Evolutionary conservation across 192 early-diverging fungal genomes (phyloP), one percentile per base, ranked within the genome.

Genomic region (Funneliformis geosporum): DNA sequence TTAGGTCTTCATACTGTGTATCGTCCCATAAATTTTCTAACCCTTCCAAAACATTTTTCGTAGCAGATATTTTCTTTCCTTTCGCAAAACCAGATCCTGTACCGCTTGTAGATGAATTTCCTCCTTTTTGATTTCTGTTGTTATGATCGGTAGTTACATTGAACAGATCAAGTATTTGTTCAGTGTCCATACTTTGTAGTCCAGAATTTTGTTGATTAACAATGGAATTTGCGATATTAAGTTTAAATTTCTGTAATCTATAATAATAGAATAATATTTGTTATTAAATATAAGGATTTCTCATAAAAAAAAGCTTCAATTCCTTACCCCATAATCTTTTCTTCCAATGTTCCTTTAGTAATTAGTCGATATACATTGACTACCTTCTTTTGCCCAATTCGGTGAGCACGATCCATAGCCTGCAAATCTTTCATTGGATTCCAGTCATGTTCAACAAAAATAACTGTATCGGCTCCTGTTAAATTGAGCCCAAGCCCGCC

Each of bases 381-480:
- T 6, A 96, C 95, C 42, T 94, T 89, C 79, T 97, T 98, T 83
- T 99, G 98, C 23, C 98, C 98, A 73, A 99, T 92, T 39, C 98
- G 93, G 85, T 99, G 98, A 0, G 97, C 98, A 55, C 98, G 92
- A 85, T 99, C 98, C 98, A 98, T 98, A 2, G 98, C 98, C 83
- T 99, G 98, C 75, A 98, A 83, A 86, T 99, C 98, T 85, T 96
- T 98, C 88, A 97, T 96, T 8, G 98, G 98, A 81, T 99, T 99
- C 92, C 97, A 99, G 80, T 99, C 98, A 81, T 98, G 98, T 82
- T 99, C 98, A 11, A 98, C 94, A 89, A 99, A 98, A 42, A 99
- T 97, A 0, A 99, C 98, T 4, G 96, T 98, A 77, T 99, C 98
- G n/a, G 98, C 98, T 7, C 97, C 98, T 8, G 98, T 99, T 79